These are phyloP conservation scores for Venturia asperata DNA, from an alignment of 2,329 filamentous ascomycete genomes.

Conservation along the genomic window DNA sequence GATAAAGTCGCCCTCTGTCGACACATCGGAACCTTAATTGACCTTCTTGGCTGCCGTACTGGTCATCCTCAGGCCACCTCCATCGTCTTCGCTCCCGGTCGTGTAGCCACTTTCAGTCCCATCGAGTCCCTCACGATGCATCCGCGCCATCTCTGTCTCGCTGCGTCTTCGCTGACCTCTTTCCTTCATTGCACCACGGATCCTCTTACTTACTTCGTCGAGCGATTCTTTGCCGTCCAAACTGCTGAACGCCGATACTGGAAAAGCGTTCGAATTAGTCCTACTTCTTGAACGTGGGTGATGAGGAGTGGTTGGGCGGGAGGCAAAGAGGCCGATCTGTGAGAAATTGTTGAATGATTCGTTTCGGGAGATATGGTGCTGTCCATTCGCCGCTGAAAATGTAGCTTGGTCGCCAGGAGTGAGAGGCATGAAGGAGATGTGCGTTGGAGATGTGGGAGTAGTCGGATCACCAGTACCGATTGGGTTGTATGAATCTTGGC, in stretches of 20 bases:
- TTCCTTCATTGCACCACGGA: constrained; percentile 76
- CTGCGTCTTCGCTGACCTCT: constrained; percentile 57
- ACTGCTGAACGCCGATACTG: constrained; percentile 62
- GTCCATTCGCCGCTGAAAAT: constrained; percentile 27
- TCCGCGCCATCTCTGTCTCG: constrained; percentile 22
- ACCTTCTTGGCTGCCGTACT: neutral
- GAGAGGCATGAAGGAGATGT: constrained; percentile 12
- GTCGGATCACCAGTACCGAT: constrained; percentile 17
- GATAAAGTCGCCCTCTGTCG: neutral
- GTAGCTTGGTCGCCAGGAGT: constrained; percentile 16
- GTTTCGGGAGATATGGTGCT: constrained; percentile 61
- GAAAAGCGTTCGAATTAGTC: constrained; percentile 54
- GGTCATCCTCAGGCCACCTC: constrained; percentile 18
- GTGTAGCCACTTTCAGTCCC: constrained; percentile 16
- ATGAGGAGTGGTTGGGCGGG: constrained; percentile 73
- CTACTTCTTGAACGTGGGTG: constrained; percentile 63
- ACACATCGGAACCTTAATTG: neutral
- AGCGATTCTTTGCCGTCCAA: constrained; percentile 62
- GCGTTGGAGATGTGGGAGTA: constrained; percentile 16
- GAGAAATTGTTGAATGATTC: constrained; percentile 91
- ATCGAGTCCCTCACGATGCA: constrained; percentile 6
- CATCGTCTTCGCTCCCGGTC: constrained; percentile 16
- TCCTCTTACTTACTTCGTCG: constrained; percentile 75
- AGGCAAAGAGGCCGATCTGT: constrained; percentile 82
- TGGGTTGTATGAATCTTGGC: constrained; percentile 1